These are phyloP conservation scores for Saprolegnia parasitica DNA, from an alignment of 352 stramenopile genomes.

Conservation along the genomic window DNA sequence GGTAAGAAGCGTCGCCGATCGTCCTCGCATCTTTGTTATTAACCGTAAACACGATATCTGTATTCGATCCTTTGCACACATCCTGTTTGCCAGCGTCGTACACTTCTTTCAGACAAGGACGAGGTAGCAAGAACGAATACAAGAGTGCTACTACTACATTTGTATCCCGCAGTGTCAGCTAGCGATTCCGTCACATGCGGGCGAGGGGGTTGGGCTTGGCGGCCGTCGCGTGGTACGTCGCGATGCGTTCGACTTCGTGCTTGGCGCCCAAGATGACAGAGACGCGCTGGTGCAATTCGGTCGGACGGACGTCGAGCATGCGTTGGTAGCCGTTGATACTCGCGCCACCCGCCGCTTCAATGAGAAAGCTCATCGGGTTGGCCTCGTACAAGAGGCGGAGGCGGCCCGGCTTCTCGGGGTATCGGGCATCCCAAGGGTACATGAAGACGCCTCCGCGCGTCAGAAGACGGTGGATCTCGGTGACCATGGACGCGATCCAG, in stretches of 20 bases:
- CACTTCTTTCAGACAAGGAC: too few species aligned
- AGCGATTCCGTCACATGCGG: background rate
- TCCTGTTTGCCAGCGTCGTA: too few species aligned
- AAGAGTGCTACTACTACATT: too few species aligned
- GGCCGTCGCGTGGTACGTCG: background rate
- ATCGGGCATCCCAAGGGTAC: slow-evolving; percentile 19
- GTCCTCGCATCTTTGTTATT: too few species aligned
- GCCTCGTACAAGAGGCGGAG: slow-evolving; percentile 22
- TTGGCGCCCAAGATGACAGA: slow-evolving; percentile 49
- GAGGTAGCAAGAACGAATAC: too few species aligned
- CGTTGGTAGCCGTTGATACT: slow-evolving; percentile 64
- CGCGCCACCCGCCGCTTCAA: slow-evolving; percentile 12
- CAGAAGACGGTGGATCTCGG: slow-evolving; percentile 19
- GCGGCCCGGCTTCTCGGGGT: background rate
- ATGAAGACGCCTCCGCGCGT: slow-evolving; percentile 24
- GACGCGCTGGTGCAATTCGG: slow-evolving; percentile 44
- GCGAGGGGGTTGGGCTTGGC: background rate
- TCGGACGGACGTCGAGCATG: slow-evolving; percentile 37
- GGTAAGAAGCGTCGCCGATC: too few species aligned
- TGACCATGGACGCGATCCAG: slow-evolving; percentile 26
- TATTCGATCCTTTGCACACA: too few species aligned
- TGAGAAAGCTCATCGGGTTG: slow-evolving; percentile 38
- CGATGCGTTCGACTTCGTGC: slow-evolving; percentile 37
- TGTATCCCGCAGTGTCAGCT: too few species aligned
- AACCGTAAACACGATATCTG: too few species aligned